These are phyloP conservation scores for Fusarium aywerte DNA, from an alignment of 2,329 filamentous ascomycete genomes.

Conservation along the genomic window DNA sequence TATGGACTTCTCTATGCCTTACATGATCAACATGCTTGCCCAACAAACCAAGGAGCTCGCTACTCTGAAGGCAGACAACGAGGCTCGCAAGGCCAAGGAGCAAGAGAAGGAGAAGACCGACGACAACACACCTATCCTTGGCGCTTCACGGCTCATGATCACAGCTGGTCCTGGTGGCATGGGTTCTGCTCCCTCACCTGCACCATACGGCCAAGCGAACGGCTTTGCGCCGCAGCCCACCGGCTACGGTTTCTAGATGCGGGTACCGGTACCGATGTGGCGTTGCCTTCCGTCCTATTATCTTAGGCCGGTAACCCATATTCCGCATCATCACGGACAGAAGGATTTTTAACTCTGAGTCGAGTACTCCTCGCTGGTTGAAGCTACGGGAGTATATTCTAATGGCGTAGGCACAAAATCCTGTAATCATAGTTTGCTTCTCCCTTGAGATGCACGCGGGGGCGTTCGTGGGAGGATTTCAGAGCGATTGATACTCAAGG, in stretches of 20 bases:
- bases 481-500: slow-evolving; percentile 42
- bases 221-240: slow-evolving; percentile 91
- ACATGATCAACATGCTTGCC: slow-evolving; percentile 98
- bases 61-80: slow-evolving; percentile 91
- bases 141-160: slow-evolving; percentile 90
- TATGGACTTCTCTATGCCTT: slow-evolving; percentile 98
- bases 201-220: slow-evolving; percentile 80
- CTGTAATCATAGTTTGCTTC: slow-evolving; percentile 48
- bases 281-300: slow-evolving; percentile 35
- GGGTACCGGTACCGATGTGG: slow-evolving; percentile 48
- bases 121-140: slow-evolving; percentile 92
- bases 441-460: slow-evolving; percentile 30
- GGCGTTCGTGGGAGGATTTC: slow-evolving; percentile 38
- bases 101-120: slow-evolving; percentile 82
- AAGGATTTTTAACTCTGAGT: no score
- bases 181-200: slow-evolving; percentile 63
- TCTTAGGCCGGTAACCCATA: slow-evolving; percentile 16
- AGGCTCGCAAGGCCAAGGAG: slow-evolving; percentile 86
- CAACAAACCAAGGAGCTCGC: slow-evolving; percentile 91
- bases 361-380: no score
- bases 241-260: slow-evolving; percentile 72
- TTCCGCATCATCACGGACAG: slow-evolving; percentile 11
- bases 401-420: slow-evolving; percentile 43
- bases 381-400: no score
- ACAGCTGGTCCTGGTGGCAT: slow-evolving; percentile 80